These are phyloP conservation scores for Neurospora crassa DNA, from an alignment of 2,329 filamentous ascomycete genomes.

Conservation along the genomic window DNA sequence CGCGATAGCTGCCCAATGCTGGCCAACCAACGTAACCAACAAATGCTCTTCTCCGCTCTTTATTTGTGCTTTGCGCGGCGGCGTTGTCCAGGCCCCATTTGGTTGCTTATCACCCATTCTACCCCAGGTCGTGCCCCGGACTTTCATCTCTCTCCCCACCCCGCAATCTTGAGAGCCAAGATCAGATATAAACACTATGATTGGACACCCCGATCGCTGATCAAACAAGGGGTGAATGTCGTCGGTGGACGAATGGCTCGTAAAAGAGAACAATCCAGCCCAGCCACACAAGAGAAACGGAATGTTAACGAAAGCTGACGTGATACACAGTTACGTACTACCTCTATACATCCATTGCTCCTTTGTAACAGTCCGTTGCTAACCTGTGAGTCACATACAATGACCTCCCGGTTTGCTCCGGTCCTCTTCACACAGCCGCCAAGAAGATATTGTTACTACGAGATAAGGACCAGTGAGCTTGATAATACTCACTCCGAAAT, in stretches of 20 bases:
- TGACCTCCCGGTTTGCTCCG: not conserved
- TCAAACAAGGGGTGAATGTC: not conserved
- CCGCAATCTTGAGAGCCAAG: not conserved
- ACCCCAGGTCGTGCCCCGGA: not conserved
- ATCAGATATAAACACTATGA: not conserved
- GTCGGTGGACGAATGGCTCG: not conserved
- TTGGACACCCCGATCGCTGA: not conserved
- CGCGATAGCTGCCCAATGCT: not conserved
- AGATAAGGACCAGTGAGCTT: not conserved
- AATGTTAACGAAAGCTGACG: not conserved
- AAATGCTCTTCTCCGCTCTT: not conserved
- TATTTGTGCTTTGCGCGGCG: not conserved
- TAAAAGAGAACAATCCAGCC: not conserved
- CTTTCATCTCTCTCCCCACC: not conserved
- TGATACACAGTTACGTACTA: not conserved
- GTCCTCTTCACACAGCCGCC: not conserved
- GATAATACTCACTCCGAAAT: not conserved
- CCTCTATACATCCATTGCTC: not conserved
- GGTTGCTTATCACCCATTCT: not conserved
- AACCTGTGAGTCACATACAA: not conserved
- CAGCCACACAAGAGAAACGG: not conserved
- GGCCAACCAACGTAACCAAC: not conserved
- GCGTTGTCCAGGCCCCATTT: not conserved
- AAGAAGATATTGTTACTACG: not conserved
- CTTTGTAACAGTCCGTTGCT: not conserved